Evolutionary conservation across 176 grass and related monocot species (phyloP), one percentile per base, ranked within the genome.

Genomic region (Oryza officinalis): DNA sequence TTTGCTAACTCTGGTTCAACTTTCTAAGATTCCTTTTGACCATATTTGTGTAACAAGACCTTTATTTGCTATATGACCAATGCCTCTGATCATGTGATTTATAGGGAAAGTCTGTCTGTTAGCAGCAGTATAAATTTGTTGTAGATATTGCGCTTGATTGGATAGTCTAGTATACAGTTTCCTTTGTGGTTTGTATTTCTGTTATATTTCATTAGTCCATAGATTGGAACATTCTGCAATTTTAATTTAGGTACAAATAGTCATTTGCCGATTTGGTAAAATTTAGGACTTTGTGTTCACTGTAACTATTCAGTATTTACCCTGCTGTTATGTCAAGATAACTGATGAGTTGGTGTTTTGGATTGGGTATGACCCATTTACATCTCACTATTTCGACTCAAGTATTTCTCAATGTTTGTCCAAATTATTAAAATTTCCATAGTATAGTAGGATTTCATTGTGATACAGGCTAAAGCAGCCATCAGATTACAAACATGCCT

Each of bases 111-210:
- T n/a, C 0, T 22, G 22, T 22, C 25, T 15, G 49, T 61, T 76
- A 38, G 7, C 9, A 66, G 3, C 50, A 13, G n/a, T 63, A 35
- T 37, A 37, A 10, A 65, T 49, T n/a, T 74, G 63, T 35, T 2
- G 30, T 68, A 28, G 30, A 3, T 11, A 7, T 23, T 77, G 17
- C 83, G 32, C 83, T 73, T 78, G 67, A 72, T 57, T 83, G 75
- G 43, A 83, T 72, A 65, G 57, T 46, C 17, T 65, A 75, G 4
- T 26, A 12, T 77, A 18, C 41, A 31, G 6, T 78, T 37, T 65
- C 5, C 9, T 44, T 75, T 4, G 12, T 28, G 40, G 80, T 54
- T 65, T 27, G 59, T 22, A n/a, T 70, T 70, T 59, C 44, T 14
- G 20, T 2, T 20, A 79, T 72, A 13, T 57, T 84, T 13, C 37